A percentile compares a stretch with the other conserved stretches of the same genome.
Evolutionary conservation across 108 stramenopile genomes (phyloP).

Genomic region (Skeletonema marinoi): DNA sequence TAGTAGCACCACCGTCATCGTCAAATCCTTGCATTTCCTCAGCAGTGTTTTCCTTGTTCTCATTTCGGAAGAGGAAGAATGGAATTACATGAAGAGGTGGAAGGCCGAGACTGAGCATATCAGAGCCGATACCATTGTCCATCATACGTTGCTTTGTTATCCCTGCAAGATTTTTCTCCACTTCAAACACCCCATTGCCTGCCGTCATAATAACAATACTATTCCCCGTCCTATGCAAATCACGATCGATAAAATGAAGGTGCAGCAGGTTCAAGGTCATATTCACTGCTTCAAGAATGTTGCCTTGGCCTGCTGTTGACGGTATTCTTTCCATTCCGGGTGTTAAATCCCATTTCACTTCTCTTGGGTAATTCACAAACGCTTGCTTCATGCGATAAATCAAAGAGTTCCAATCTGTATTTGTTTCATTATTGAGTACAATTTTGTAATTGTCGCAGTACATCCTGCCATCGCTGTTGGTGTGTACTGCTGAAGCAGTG

Average conservation of each 20-base stretch:
- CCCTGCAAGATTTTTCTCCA: slow-evolving; percentile 84
- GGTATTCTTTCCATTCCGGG: slow-evolving; percentile 59
- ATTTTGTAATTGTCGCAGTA: slow-evolving; percentile 91
- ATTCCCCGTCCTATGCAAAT: slow-evolving; percentile 93
- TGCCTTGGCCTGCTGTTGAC: slow-evolving; percentile 91
- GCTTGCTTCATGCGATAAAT: slow-evolving; percentile 84
- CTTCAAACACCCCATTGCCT: slow-evolving; percentile 95
- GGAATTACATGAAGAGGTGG: slow-evolving; percentile 97
- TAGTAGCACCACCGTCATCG: slow-evolving; percentile 40
- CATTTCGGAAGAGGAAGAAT: slow-evolving; percentile 88
- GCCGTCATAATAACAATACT: slow-evolving; percentile 92
- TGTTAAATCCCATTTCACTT: slow-evolving; percentile 80
- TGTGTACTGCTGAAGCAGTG: slow-evolving; percentile 25
- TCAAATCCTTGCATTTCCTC: slow-evolving; percentile 51
- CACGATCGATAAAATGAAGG: slow-evolving; percentile 95
- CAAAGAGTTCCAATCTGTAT: slow-evolving; percentile 76
- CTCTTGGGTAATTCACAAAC: slow-evolving; percentile 85
- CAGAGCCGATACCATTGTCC: slow-evolving; percentile 99
- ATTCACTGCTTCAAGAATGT: slow-evolving; percentile 97
- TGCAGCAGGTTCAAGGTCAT: slow-evolving; percentile 96
- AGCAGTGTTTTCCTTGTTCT: slow-evolving; percentile 38
- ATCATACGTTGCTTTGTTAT: slow-evolving; percentile 99
- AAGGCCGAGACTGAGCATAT: slow-evolving; percentile 93
- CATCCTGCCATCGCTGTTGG: slow-evolving; percentile 72
- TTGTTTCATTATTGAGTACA: slow-evolving; percentile 93